A percentile compares a stretch with the other conserved stretches of the same genome.
phyloP scores from a whole-genome alignment of 768 basidiomycete species.

The Xerocomus spinulosus region DNA sequence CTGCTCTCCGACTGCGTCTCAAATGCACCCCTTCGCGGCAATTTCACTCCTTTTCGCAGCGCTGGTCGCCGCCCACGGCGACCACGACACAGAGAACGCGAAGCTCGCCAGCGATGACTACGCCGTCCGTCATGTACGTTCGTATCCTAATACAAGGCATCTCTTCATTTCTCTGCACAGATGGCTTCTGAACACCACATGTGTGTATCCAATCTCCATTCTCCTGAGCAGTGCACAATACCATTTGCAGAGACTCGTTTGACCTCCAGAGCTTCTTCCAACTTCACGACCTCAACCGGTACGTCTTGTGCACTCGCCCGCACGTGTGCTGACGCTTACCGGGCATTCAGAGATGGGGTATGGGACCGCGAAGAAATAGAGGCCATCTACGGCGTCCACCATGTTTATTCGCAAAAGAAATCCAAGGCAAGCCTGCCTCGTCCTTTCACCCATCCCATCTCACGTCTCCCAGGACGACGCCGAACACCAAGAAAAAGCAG shows the following conservation, averaged over 20 bases:
- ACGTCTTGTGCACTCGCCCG: constrained; percentile 14
- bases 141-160: constrained; percentile 7
- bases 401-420: constrained; percentile 80
- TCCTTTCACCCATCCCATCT: background rate
- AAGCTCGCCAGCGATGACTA: constrained; percentile 52
- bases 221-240: background rate
- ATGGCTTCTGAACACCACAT: constrained; percentile 91
- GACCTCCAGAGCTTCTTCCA: constrained; percentile 89
- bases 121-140: constrained; percentile 85
- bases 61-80: constrained; percentile 53
- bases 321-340: background rate
- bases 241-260: constrained; percentile 62
- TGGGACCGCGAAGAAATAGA: constrained; percentile 90
- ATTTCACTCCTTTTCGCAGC: constrained; percentile 35
- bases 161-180: constrained; percentile 37
- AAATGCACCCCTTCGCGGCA: constrained; percentile 47
- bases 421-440: constrained; percentile 47
- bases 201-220: constrained; percentile 35
- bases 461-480: constrained; percentile 52
- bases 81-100: constrained; percentile 62
- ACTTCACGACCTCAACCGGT: constrained; percentile 89
- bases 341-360: constrained; percentile 57
- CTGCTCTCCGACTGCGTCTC: constrained; percentile 10
- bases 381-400: constrained; percentile 94
- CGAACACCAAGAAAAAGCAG: constrained; percentile 79